Evolutionary conservation across 208 protist genomes (phyloP).

Genomic region (Trypanosoma avium): DNA sequence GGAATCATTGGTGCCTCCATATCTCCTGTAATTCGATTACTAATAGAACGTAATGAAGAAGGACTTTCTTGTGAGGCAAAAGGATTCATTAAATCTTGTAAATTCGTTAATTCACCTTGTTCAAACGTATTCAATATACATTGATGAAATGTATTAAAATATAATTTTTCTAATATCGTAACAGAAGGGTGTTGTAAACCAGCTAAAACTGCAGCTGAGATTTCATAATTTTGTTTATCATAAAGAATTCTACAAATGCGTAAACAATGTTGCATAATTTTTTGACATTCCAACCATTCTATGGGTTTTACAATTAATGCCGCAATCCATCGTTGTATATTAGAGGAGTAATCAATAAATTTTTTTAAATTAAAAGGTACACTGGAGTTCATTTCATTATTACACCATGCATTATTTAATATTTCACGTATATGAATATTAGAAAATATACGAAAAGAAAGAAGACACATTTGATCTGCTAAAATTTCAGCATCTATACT

Average conservation of each 20-base stretch:
- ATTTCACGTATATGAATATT: conserved; percentile 58
- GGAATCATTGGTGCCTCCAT: conserved; percentile 69
- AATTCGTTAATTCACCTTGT: conserved; percentile 36
- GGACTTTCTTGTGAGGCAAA: conserved; percentile 59
- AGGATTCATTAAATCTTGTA: conserved; percentile 63
- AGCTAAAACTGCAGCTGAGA: conserved; percentile 50
- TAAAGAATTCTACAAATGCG: conserved; percentile 58
- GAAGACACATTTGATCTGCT: conserved; percentile 51
- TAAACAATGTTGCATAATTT: conserved; percentile 34
- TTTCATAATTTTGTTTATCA: conserved; percentile 72
- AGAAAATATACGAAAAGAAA: conserved; percentile 63
- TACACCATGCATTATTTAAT: conserved; percentile 64
- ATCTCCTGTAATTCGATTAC: conserved; percentile 40
- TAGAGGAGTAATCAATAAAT: conserved; percentile 45
- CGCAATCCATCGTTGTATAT: conserved; percentile 49
- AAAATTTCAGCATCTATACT: conserved; percentile 33
- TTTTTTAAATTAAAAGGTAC: conserved; percentile 40
- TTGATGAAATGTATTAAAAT: conserved; percentile 29
- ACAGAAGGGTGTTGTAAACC: conserved; percentile 61
- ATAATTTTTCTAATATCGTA: conserved; percentile 26
- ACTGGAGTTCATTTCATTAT: conserved; percentile 29
- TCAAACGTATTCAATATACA: conserved; percentile 33
- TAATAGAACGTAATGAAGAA: conserved; percentile 56
- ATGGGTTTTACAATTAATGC: conserved; percentile 45
- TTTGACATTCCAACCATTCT: conserved; percentile 41